Base-by-base conservation (phyloP, 352 stramenopile genomes). In the Globisporangium mamillatum region DNA sequence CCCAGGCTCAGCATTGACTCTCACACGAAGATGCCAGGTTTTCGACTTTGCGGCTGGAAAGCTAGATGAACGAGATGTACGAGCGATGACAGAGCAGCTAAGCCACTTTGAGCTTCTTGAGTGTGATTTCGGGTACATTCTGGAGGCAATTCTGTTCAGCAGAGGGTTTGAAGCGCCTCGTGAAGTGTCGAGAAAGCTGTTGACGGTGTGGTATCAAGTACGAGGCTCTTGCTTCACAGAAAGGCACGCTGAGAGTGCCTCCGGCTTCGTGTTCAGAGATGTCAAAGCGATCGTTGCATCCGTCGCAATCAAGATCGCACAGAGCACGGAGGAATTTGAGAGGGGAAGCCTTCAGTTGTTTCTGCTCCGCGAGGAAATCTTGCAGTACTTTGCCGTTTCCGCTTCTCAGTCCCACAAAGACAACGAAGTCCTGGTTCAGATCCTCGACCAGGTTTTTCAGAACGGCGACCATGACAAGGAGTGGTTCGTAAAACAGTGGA, bases 111-210 rank as follows among this genome's bases (percentile, higher is more conserved):
- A 65, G 6, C 6, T 86, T 6, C 44, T 83, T 22, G 63, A 67
- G 50, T 74, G 59, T 52, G 70, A 82, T 27, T 34, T 60, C 6
- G n/a, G 10, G 14, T 78, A 74, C 34, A 63, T 84, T 18, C 4
- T 88, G 2, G 73, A 84, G 36, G 73, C 72, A 25, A 36, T 84
- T 20, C 36, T 88, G 3, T n/a, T 66, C 2, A 80, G 72, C 41
- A 72, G 57, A 53, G 58, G 52, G 0, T 86, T 84, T 59, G 59
- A 60, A 4, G 38, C 64, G 1, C 44, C 75, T 18, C 44, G 32
- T 1, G 18, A 14, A 0, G 18, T 76, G 1, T 56, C 77, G 1
- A 76, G 73, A 10, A 64, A 72, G 44, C 20, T 87, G 9, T 18
- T 66, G 18, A 32, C 65, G 0, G 29, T 82, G 3, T 79, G 68